phyloP scores from a whole-genome alignment of 257 asterid genomes.

The Solanum corneliomulleri region DNA sequence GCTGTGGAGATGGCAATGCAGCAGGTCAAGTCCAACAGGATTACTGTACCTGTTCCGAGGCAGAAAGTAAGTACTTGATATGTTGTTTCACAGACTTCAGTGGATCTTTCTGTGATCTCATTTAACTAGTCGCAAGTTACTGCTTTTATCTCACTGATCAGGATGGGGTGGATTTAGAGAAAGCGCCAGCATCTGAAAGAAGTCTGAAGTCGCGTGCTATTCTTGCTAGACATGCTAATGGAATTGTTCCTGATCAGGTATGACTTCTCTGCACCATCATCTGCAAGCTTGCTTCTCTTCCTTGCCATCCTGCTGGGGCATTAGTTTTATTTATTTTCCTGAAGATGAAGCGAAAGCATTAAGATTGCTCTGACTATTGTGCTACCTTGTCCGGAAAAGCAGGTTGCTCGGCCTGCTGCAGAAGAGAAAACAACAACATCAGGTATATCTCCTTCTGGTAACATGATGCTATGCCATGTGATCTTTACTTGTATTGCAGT shows the following conservation, averaged over 20 bases:
- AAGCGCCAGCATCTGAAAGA: conserved; percentile 48
- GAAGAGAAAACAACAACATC: conserved; percentile 55
- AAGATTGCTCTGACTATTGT: not conserved
- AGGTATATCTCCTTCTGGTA: conserved; percentile 31
- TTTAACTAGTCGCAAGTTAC: not conserved
- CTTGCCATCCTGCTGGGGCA: not conserved
- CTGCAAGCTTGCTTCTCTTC: not conserved
- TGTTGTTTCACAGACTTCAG: not conserved
- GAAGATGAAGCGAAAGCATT: not conserved
- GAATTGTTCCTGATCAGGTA: conserved; percentile 81
- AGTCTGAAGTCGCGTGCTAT: conserved; percentile 51
- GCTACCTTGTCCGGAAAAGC: not conserved
- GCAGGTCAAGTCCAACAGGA: conserved; percentile 44
- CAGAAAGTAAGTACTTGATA: conserved; percentile 43
- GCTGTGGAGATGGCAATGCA: conserved; percentile 73
- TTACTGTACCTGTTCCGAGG: conserved; percentile 29
- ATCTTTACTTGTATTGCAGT: not conserved
- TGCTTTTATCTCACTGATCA: conserved; percentile 17
- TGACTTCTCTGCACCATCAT: not conserved
- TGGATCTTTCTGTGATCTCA: not conserved
- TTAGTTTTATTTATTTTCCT: not conserved
- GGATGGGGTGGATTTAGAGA: conserved; percentile 65
- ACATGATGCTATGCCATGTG: not conserved
- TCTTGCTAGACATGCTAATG: conserved; percentile 66
- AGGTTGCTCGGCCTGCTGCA: conserved; percentile 53